phyloP scores from a whole-genome alignment of 2,329 filamentous ascomycete genomes.

The Parasarocladium wereldwijsianum region DNA sequence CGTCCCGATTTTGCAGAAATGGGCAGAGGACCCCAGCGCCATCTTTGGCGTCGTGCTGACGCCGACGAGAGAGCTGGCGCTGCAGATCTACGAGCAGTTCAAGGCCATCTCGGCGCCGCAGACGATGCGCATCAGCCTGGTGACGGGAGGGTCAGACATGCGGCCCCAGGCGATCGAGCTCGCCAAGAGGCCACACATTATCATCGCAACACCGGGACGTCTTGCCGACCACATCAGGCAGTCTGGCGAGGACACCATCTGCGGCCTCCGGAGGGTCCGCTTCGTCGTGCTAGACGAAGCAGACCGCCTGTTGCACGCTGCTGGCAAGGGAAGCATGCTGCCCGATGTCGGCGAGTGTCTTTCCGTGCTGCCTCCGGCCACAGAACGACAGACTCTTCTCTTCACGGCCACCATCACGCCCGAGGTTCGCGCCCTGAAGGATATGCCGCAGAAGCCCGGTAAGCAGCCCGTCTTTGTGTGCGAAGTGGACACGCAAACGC shows the following conservation, averaged over 20 bases:
- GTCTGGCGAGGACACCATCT: slow-evolving; percentile 82
- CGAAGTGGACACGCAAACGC: slow-evolving; percentile 62
- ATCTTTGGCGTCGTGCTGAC: slow-evolving; percentile 86
- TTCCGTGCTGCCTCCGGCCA: slow-evolving; percentile 60
- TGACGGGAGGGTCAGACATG: slow-evolving; percentile 92
- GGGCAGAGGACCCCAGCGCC: slow-evolving; percentile 81
- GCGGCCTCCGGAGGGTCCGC: slow-evolving; percentile 61
- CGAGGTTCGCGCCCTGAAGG: slow-evolving; percentile 77
- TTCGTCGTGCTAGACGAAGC: slow-evolving; percentile 94
- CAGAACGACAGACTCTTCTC: slow-evolving; percentile 76
- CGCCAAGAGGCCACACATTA: slow-evolving; percentile 68
- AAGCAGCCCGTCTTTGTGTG: slow-evolving; percentile 75
- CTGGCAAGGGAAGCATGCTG: slow-evolving; percentile 74
- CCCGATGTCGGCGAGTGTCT: slow-evolving; percentile 85
- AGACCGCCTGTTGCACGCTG: slow-evolving; percentile 67
- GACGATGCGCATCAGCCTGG: slow-evolving; percentile 72
- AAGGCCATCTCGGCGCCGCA: slow-evolving; percentile 83
- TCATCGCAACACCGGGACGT: slow-evolving; percentile 87
- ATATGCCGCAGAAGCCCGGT: slow-evolving; percentile 52
- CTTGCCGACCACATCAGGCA: slow-evolving; percentile 86
- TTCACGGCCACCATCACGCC: slow-evolving; percentile 94
- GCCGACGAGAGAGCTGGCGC: slow-evolving; percentile 77
- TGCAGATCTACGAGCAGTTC: slow-evolving; percentile 95
- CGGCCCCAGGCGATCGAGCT: slow-evolving; percentile 75
- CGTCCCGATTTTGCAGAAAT: slow-evolving; percentile 84